Percentiles rank a stretch among this genome's conserved stretches.
phyloP scores from a whole-genome alignment of 345 rosid species.

The Turritis glabra region DNA sequence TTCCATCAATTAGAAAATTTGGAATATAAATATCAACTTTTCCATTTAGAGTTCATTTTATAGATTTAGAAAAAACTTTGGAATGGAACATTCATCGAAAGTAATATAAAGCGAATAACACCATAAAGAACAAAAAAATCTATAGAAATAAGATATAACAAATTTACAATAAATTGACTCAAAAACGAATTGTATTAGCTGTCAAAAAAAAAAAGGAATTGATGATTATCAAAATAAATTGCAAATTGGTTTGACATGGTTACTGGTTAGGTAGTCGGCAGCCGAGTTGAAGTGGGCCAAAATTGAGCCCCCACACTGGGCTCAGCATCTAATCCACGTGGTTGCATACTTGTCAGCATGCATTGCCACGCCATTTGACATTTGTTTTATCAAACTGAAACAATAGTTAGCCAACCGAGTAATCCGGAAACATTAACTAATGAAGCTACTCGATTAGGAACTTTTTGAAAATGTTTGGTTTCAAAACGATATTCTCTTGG shows the following conservation, averaged over 20 bases:
- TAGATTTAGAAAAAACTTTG: background rate
- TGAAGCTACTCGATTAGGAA: no score
- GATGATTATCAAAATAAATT: background rate
- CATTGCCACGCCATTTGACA: background rate
- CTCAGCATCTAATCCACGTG: conserved; percentile 27
- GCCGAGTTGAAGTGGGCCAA: conserved; percentile 22
- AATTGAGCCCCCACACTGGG: conserved; percentile 2
- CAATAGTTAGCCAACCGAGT: no score
- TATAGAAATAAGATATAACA: background rate
- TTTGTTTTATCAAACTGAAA: background rate
- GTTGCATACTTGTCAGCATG: conserved; percentile 26
- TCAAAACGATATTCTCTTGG: no score
- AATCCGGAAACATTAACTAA: no score
- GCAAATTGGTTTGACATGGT: conserved; percentile 16
- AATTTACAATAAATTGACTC: background rate
- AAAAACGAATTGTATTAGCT: background rate
- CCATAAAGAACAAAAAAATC: background rate
- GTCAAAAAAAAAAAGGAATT: background rate
- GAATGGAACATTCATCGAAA: conserved; percentile 30
- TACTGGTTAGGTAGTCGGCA: conserved; percentile 26
- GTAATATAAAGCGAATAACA: conserved; percentile 23
- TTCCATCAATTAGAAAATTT: background rate
- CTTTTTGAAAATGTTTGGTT: no score
- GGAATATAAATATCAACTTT: conserved; percentile 15
- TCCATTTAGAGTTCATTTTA: conserved; percentile 10